Base-by-base conservation (phyloP, 139 green algal genomes). In the Closterium sp. region DNA sequence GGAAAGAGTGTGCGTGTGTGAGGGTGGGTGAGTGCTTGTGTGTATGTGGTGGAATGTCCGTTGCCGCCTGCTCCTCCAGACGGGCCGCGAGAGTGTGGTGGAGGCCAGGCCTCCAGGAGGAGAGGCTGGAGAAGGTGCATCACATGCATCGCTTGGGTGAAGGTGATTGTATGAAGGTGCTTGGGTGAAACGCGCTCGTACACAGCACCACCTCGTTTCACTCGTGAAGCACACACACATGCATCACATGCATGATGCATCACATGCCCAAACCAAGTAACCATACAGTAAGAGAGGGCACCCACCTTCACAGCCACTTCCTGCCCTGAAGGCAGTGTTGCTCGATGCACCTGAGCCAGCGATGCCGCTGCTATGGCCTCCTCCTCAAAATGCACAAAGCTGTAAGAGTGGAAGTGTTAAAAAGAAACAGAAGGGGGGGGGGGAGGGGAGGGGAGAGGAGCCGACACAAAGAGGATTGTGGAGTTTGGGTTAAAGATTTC, bases 261-360 rank as follows among this genome's bases (percentile, higher is more conserved):
- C 94, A 84, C 86, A 89, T 55, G 33, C 91, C 93, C 2, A 87
- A 33, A 33, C 94, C 91, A 4, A 95, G 91, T 38, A 94, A 91
- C 36, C 91, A 66, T 16, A 66, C 43, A 66, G 43, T 2, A 10
- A 66, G 12, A 66, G 3, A 66, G 4, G 6, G 36, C 36, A 55
- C 36, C 36, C 28, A 84, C 81, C 81, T 85, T 85, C 19, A 95
- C 93, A 25, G 93, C 93, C 31, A 95, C 93, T 85, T 95, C 84
- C 3, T 69, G 64, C 28, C 91, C 93, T 55, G 66, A 90, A 33
- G 87, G 87, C 23, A 95, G 85, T 34, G 86, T 69, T 34, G 93
- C 93, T 16, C 92, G 84, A 28, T 95, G 93, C 28, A 95, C 93
- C 84, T 95, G 93, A 23, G 93, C 93, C 33, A 94, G 34, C 4